A percentile compares a stretch with the other conserved stretches of the same genome.
Conservation (phyloP, 1,284 basidiomycete species). For the Bothia castanella region DNA sequence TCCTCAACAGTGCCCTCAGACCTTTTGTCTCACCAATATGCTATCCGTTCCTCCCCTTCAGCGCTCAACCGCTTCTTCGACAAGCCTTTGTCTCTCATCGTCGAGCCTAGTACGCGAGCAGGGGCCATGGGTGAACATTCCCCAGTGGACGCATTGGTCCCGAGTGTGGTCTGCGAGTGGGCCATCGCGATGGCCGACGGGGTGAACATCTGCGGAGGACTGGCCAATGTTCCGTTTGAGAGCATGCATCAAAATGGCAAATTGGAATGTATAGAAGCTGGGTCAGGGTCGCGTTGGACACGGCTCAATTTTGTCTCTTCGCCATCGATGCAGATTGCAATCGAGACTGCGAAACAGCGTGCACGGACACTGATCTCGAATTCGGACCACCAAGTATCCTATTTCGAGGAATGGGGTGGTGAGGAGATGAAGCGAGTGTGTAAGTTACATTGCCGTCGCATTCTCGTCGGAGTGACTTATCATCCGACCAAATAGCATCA, state of each 20-base stretch:
- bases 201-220: constrained; percentile 23
- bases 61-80: constrained; percentile 91
- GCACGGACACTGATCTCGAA: constrained; percentile 67
- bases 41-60: constrained; percentile 65
- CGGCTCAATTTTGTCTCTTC: constrained; percentile 79
- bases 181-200: constrained; percentile 43
- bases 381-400: constrained; percentile 82
- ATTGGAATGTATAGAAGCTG: constrained; percentile 10
- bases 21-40: constrained; percentile 80
- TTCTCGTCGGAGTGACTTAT: background rate
- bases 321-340: constrained; percentile 55
- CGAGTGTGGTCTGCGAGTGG: constrained; percentile 88
- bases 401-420: constrained; percentile 83
- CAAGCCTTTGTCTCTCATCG: constrained; percentile 80
- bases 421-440: constrained; percentile 88
- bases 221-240: constrained; percentile 15
- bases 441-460: constrained; percentile 35
- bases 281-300: constrained; percentile 44
- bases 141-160: constrained; percentile 87
- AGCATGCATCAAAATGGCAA: constrained; percentile 4
- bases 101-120: constrained; percentile 84
- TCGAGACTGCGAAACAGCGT: constrained; percentile 54
- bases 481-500: constrained; percentile 45
- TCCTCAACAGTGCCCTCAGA: constrained; percentile 19
- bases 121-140: constrained; percentile 93